Percentiles rank a stretch among this genome's conserved stretches.
These are phyloP conservation scores for Rhodomyrtus tomentosa DNA, from an alignment of 345 rosid genomes.

Conservation along the genomic window DNA sequence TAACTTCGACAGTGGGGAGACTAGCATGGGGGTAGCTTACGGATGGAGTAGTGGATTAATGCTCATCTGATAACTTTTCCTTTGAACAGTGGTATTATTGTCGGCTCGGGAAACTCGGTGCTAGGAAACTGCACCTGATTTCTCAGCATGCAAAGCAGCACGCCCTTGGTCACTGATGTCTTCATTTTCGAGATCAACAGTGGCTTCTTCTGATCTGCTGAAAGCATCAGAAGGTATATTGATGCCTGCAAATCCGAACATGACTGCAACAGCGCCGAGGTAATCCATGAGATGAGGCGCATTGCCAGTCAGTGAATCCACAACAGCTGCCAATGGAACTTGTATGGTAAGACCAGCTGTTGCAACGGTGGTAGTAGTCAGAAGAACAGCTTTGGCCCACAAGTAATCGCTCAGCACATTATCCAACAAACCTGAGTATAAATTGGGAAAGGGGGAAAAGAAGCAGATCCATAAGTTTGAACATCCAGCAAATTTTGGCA, in stretches of 20 bases:
- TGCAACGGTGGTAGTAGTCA: slow-evolving; percentile 89
- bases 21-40: not conserved
- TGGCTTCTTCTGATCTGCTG: slow-evolving; percentile 29
- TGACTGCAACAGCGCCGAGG: slow-evolving; percentile 79
- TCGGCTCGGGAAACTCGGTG: not conserved
- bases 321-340: slow-evolving; percentile 89
- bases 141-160: not conserved
- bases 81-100: not conserved
- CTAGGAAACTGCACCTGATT: slow-evolving; percentile 9
- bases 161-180: slow-evolving; percentile 4
- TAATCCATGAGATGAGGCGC: slow-evolving; percentile 57
- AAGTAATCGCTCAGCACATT: slow-evolving; percentile 89
- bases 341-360: slow-evolving; percentile 91
- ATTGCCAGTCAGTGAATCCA: slow-evolving; percentile 63
- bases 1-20: not conserved
- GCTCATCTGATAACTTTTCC: not conserved
- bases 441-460: not conserved
- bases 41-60: not conserved
- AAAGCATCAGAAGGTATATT: slow-evolving; percentile 53
- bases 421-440: slow-evolving; percentile 60
- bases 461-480: not conserved
- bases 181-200: slow-evolving; percentile 26
- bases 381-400: slow-evolving; percentile 91
- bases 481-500: not conserved
- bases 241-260: slow-evolving; percentile 87